Evolutionary conservation across 2,329 filamentous ascomycete species (phyloP), one percentile per base, ranked within the genome.

Genomic region (Fusarium pseudograminearum): DNA sequence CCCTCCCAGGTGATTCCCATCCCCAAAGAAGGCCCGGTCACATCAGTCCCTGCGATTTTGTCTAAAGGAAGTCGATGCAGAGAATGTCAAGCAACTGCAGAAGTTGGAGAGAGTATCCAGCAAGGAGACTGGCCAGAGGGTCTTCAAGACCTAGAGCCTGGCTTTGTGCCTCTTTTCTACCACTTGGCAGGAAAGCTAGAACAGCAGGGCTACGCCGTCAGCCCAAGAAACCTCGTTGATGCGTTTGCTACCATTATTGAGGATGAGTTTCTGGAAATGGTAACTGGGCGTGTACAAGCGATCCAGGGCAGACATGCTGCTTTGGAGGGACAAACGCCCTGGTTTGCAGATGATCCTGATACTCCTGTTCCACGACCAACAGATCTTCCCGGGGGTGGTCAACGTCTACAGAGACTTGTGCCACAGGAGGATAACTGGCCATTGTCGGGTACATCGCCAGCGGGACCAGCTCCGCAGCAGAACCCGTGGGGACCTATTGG

Each of bases 161-260:
- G 67, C 3, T 64, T 75, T 18, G 63, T 64, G 12, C 33, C 24
- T 10, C 20, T 76, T 5, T 33, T 75, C 12, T 74, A 69, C 45
- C 54, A 65, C 20, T n/a, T 53, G 14, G 52, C 66, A 3, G 24
- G 61, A 0, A 20, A 41, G 2, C 36, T 71, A 9, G 70, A 74
- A 54, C 38, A 52, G 16, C 2, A 4, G 15, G 7, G 41, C 0
- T 14, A 4, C 4, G 0, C 6, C 14, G 41, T 44, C 4, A 14
- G 11, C 20, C 26, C 2, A n/a, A 18, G 15, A 3, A 11, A 1
- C 24, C 34, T 76, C 4, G 7, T 31, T 2, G 7, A 22, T 4
- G 45, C 46, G 0, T 57, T 76, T 11, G 3, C 0, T 1, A 28
- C n/a, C n/a, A 60, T 73, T 4, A 31, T 73, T 14, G 18, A 54